Evolutionary conservation across 768 basidiomycete genomes (phyloP).

Genomic region (Hypholoma fasciculare): DNA sequence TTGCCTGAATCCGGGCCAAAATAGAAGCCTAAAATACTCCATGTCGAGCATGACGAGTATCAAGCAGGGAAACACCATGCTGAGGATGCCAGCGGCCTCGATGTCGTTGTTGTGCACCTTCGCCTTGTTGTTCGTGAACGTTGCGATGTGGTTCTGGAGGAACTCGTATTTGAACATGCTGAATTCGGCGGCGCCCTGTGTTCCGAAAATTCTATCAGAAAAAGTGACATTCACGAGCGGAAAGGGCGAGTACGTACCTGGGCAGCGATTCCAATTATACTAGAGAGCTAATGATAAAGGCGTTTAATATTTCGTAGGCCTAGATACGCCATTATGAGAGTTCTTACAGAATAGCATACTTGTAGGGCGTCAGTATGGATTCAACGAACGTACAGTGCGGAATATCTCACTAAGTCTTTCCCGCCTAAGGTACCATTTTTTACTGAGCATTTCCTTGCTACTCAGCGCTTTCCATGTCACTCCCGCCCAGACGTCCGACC

Average conservation of each 20-base stretch:
- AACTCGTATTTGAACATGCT: constrained; percentile 35
- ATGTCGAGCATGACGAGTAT: constrained; percentile 31
- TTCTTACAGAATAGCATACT: constrained; percentile 14
- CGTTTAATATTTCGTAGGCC: background rate
- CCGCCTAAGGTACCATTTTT: constrained; percentile 31
- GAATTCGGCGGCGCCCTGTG: constrained; percentile 32
- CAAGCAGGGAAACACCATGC: constrained; percentile 33
- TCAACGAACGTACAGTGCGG: background rate
- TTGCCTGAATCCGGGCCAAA: constrained; percentile 32
- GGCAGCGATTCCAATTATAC: constrained; percentile 23
- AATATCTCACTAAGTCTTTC: constrained; percentile 29
- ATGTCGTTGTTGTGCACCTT: constrained; percentile 32
- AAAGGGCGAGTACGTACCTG: constrained; percentile 20
- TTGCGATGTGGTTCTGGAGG: constrained; percentile 27
- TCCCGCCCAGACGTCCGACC: background rate
- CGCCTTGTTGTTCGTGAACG: constrained; percentile 18
- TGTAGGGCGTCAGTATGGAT: background rate
- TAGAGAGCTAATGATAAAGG: constrained; percentile 6
- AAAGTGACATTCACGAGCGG: background rate
- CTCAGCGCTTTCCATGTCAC: constrained; percentile 29
- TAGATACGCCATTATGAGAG: background rate
- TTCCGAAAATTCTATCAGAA: background rate
- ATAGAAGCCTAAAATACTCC: constrained; percentile 35
- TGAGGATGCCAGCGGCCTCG: constrained; percentile 26
- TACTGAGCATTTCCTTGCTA: constrained; percentile 29